phyloP scores from a whole-genome alignment of 345 rosid species.

The Carallia brachiata region DNA sequence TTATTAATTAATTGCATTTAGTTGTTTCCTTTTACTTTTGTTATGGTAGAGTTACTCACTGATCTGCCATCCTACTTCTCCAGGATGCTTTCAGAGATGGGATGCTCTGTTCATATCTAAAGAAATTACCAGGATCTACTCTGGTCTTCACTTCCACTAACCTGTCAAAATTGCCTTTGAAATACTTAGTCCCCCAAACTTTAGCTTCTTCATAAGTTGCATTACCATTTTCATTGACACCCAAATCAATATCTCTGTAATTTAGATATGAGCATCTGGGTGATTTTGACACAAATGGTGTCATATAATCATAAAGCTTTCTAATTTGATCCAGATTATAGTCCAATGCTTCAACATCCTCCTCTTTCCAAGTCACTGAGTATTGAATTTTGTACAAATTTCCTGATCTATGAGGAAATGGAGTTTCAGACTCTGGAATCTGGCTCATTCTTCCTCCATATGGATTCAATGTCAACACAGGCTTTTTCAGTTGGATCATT shows the following conservation, averaged over 20 bases:
- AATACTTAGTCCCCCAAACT: conserved; percentile 45
- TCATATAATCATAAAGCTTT: conserved; percentile 36
- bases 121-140: conserved; percentile 35
- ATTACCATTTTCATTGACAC: conserved; percentile 13
- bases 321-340: conserved; percentile 29
- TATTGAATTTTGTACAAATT: conserved; percentile 55
- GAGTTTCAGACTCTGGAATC: conserved; percentile 40
- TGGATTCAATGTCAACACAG: conserved; percentile 47
- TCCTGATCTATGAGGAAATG: conserved; percentile 64
- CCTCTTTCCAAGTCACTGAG: conserved; percentile 37
- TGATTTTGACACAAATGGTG: conserved; percentile 48
- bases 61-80: neutral
- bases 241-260: conserved; percentile 34
- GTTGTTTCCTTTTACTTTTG: neutral
- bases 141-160: conserved; percentile 28
- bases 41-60: too few species aligned
- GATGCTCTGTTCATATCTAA: conserved; percentile 34
- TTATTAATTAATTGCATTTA: neutral
- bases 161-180: conserved; percentile 24
- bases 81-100: conserved; percentile 17
- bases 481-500: conserved; percentile 41
- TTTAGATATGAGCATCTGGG: conserved; percentile 50
- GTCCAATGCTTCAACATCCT: conserved; percentile 23
- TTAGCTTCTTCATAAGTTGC: conserved; percentile 41
- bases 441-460: conserved; percentile 67